phyloP scores from a whole-genome alignment of 2,329 filamentous ascomycete genomes.

The Penicillium sp. region DNA sequence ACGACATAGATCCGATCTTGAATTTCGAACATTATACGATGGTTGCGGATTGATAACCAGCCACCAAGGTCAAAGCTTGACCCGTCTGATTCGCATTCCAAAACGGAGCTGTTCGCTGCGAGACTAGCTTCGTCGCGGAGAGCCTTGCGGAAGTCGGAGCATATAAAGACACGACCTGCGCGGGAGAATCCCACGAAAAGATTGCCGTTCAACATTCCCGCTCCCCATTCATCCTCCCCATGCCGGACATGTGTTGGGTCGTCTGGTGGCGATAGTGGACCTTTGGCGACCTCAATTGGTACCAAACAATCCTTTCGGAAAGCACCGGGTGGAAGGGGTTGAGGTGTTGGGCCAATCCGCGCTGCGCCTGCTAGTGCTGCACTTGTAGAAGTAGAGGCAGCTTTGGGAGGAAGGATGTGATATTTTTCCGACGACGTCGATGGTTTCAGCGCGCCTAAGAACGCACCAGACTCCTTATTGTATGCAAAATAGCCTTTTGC shows the following conservation, averaged over 20 bases:
- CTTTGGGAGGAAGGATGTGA: conserved; percentile 34
- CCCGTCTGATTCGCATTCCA: conserved; percentile 45
- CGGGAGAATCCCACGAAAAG: conserved; percentile 47
- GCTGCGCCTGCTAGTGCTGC: conserved; percentile 20
- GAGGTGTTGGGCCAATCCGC: conserved; percentile 22
- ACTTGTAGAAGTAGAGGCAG: conserved; percentile 12
- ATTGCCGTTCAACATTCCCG: conserved; percentile 44
- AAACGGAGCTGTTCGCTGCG: conserved; percentile 29
- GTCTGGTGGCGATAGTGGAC: conserved; percentile 23
- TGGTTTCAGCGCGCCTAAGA: conserved; percentile 41
- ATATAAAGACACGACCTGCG: conserved; percentile 45
- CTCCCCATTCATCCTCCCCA: conserved; percentile 48
- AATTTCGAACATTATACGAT: conserved; percentile 46
- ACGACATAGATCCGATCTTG: conserved; percentile 45
- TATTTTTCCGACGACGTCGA: conserved; percentile 31
- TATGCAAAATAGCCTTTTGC: conserved; percentile 43
- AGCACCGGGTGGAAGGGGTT: conserved; percentile 15
- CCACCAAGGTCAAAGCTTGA: conserved; percentile 47
- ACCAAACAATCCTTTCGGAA: conserved; percentile 26
- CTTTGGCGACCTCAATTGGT: conserved; percentile 27
- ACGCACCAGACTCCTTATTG: conserved; percentile 39
- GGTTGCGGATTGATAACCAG: conserved; percentile 45
- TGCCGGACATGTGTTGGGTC: conserved; percentile 27
- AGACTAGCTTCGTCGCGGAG: conserved; percentile 29
- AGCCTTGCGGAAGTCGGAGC: conserved; percentile 43